These are phyloP conservation scores for Erodium chrysanthum DNA, from an alignment of 441 rosid genomes.

Conservation along the genomic window DNA sequence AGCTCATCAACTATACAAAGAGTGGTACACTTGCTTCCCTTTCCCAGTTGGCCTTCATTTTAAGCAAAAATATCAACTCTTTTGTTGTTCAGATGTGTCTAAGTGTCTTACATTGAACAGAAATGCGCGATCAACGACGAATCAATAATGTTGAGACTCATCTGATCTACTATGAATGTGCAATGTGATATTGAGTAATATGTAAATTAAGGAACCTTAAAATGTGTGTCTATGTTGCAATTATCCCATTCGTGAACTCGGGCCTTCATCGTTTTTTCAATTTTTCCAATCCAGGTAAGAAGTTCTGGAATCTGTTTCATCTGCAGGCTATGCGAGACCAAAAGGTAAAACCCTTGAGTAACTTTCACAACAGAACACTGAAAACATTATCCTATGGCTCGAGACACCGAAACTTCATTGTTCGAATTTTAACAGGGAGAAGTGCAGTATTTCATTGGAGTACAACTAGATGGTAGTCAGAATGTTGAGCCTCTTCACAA, in stretches of 20 bases:
- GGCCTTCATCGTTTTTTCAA: too few species aligned
- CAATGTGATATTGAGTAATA: neutral
- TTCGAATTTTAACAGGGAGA: slow-evolving; percentile 51
- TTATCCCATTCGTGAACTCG: too few species aligned
- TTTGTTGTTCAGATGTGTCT: too few species aligned
- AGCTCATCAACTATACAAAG: slow-evolving; percentile 90
- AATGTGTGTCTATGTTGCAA: too few species aligned
- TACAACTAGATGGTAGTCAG: slow-evolving; percentile 88
- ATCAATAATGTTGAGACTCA: neutral
- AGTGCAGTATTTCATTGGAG: slow-evolving; percentile 95
- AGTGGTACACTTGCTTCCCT: slow-evolving; percentile 40
- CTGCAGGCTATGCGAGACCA: slow-evolving; percentile 99
- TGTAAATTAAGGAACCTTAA: too few species aligned
- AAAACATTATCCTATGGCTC: too few species aligned
- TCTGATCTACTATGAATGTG: neutral
- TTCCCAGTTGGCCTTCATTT: neutral
- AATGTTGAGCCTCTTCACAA: slow-evolving; percentile 75
- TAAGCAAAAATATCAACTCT: too few species aligned
- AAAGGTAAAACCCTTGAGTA: slow-evolving; percentile 40
- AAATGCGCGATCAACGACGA: too few species aligned
- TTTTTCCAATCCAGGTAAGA: slow-evolving; percentile 46
- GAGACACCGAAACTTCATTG: too few species aligned
- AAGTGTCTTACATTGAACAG: too few species aligned
- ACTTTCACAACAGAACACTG: neutral
- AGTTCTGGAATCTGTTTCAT: slow-evolving; percentile 97